Evolutionary conservation across 2,329 filamentous ascomycete genomes (phyloP).

Genomic region (Emmonsia crescens): DNA sequence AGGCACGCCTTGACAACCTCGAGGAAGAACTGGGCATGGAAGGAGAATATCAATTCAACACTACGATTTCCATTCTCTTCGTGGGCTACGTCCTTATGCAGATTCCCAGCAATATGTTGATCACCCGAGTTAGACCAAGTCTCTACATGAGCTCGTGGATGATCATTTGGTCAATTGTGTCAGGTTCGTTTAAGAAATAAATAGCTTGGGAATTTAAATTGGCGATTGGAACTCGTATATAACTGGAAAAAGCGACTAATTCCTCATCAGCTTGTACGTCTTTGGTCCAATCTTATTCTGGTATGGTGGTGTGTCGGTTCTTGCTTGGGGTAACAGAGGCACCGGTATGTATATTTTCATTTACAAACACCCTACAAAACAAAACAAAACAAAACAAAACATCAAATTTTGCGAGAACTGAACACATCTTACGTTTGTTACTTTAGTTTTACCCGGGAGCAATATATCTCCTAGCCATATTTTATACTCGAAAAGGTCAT

Average conservation of each 20-base stretch:
- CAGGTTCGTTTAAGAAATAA: conserved; percentile 9
- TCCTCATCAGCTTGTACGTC: conserved; percentile 29
- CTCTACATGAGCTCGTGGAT: conserved; percentile 13
- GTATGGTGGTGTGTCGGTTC: conserved; percentile 25
- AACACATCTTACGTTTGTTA: not conserved
- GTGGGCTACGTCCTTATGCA: conserved; percentile 22
- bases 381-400: too few species aligned
- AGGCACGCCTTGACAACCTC: conserved; percentile 13
- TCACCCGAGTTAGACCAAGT: conserved; percentile 12
- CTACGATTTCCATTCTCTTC: conserved; percentile 35
- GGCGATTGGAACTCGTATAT: conserved; percentile 14
- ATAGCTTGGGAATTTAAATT: conserved; percentile 5
- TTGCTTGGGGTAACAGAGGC: conserved; percentile 15
- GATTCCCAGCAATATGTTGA: conserved; percentile 15
- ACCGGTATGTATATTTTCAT: conserved; percentile 30
- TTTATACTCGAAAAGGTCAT: conserved; percentile 51
- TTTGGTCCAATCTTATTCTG: conserved; percentile 32
- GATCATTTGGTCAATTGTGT: conserved; percentile 4
- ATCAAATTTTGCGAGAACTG: conserved; percentile 11
- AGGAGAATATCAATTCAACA: conserved; percentile 34
- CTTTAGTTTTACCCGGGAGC: conserved; percentile 49
- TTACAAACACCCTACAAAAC: conserved; percentile 26
- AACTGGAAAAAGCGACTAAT: conserved; percentile 16
- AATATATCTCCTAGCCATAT: conserved; percentile 53
- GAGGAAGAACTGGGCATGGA: conserved; percentile 32